Base-by-base conservation (phyloP, 257 asterid genomes). In the Voacanga thouarsii region DNA sequence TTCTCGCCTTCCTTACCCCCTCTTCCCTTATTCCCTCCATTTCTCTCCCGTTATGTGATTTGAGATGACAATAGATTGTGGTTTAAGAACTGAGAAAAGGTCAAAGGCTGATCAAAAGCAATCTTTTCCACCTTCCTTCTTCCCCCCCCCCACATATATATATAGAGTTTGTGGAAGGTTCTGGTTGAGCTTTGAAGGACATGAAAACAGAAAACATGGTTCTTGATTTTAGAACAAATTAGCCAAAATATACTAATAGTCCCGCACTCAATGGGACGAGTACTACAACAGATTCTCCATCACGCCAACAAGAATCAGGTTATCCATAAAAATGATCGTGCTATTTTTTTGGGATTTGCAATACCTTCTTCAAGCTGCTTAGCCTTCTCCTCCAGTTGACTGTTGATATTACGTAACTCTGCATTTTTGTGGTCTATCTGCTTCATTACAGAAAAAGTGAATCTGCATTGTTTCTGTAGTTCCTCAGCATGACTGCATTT, bases 321-420 rank as follows among this genome's bases (percentile, higher is more conserved):
- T 21, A 70, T 18, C 56, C 56, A 44, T 70, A 43, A 28, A 21
- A 11, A 49, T 1, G 41, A 71, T 44, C 7, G 0, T 69, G 33
- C n/a, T 33, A 33, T 33, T 33, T 16, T 23, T 26, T 49, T 47
- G 1, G 63, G 24, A 72, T 26, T 24, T 53, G 1, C 57, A 43
- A 21, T 76, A 76, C 80, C 80, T 49, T 76, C 50, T 65, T 50
- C 41, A 30, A 76, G 74, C 39, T 45, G 51, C 37, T 39, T 24
- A 30, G 65, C 74, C 80, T 76, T 76, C 66, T 76, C 56, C 80
- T 65, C 74, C 74, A 76, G 39, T 49, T 64, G n/a, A 19, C 16
- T 12, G 23, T 76, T 59, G 41, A 76, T 8, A 64, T 26, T 28
- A 28, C 49, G 21, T 60, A 76, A 23, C 26, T 64, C 24, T 11